phyloP scores from a whole-genome alignment of 768 basidiomycete genomes.

The Suillus variegatus region DNA sequence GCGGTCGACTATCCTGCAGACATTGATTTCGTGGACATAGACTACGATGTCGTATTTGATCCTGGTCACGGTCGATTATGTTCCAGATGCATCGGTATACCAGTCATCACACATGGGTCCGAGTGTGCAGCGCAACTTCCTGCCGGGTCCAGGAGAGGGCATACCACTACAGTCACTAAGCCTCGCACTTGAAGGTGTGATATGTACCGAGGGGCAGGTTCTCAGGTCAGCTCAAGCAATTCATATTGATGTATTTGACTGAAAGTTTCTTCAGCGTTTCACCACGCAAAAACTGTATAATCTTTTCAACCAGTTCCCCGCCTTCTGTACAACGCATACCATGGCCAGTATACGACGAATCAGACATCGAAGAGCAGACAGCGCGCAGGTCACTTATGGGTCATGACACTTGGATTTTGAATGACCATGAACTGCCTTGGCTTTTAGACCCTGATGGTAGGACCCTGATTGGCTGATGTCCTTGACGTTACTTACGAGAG shows the following conservation, averaged over 20 bases:
- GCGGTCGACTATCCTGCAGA: slow-evolving; percentile 1
- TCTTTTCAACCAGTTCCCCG: slow-evolving; percentile 75
- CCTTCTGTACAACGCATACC: slow-evolving; percentile 82
- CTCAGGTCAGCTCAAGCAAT: slow-evolving; percentile 51
- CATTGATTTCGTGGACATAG: slow-evolving; percentile 39
- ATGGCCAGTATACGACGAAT: slow-evolving; percentile 63
- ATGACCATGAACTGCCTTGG: slow-evolving; percentile 71
- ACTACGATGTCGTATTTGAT: slow-evolving; percentile 82
- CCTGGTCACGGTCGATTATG: slow-evolving; percentile 64
- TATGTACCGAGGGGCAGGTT: slow-evolving; percentile 74
- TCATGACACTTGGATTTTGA: slow-evolving; percentile 73
- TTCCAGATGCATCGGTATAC: slow-evolving; percentile 56
- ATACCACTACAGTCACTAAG: slow-evolving; percentile 65
- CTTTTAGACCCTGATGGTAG: slow-evolving; percentile 72
- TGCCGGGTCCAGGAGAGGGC: slow-evolving; percentile 81
- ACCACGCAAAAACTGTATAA: slow-evolving; percentile 64
- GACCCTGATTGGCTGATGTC: slow-evolving; percentile 15
- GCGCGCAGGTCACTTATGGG: slow-evolving; percentile 37
- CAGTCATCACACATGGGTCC: slow-evolving; percentile 48
- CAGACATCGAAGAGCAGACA: slow-evolving; percentile 36
- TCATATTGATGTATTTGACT: slow-evolving; percentile 8
- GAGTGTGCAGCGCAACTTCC: slow-evolving; percentile 63
- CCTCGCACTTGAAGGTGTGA: slow-evolving; percentile 79
- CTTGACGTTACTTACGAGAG: background rate
- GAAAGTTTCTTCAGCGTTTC: slow-evolving; percentile 55